phyloP scores from a whole-genome alignment of 257 asterid genomes.

The Solanum pennellii region DNA sequence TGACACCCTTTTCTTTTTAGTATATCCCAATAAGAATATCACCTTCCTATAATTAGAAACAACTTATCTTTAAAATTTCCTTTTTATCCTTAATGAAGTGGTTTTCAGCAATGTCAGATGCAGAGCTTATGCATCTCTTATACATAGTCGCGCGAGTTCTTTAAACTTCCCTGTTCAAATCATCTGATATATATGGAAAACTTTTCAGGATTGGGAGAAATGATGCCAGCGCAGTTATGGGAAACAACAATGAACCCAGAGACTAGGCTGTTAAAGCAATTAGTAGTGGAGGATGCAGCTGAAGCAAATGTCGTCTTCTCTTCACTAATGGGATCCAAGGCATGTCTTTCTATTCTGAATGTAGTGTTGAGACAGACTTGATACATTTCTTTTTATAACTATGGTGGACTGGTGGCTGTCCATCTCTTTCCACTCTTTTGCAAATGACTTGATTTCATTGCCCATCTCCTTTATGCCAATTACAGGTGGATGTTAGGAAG shows the following conservation, averaged over 20 bases:
- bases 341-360: constrained; percentile 2
- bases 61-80: neutral
- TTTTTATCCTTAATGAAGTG: neutral
- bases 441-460: neutral
- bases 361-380: neutral
- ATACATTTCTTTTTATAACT: neutral
- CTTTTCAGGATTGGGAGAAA: constrained; percentile 88
- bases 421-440: neutral
- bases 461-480: neutral
- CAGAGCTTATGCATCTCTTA: neutral
- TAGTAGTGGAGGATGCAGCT: constrained; percentile 76
- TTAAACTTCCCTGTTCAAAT: neutral
- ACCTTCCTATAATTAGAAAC: neutral
- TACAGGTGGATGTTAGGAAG: constrained; percentile 82
- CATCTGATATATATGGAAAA: neutral
- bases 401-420: neutral
- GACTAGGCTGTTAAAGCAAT: constrained; percentile 64
- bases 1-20: neutral
- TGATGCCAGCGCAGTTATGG: constrained; percentile 99
- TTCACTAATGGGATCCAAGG: constrained; percentile 94
- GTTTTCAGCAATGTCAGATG: neutral
- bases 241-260: constrained; percentile 92
- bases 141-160: neutral
- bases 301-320: constrained; percentile 83
- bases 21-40: neutral